Evolutionary conservation across 805 yeast species (phyloP).

Genomic region (Myxozyma monticola): DNA sequence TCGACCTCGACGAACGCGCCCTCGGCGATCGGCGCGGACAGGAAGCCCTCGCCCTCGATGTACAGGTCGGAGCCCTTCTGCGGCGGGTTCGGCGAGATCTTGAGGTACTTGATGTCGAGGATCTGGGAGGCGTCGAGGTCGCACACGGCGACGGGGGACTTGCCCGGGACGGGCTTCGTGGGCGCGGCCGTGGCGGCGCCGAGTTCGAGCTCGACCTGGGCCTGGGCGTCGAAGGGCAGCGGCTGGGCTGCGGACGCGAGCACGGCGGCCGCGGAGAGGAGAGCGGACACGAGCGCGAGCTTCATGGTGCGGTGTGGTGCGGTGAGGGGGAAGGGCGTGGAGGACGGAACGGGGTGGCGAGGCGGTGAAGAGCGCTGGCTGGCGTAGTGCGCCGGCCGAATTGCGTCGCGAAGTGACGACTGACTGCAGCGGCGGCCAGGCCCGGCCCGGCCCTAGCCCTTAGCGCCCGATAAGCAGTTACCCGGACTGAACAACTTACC

Average conservation of each 20-base stretch:
- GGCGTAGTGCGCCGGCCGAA: background rate
- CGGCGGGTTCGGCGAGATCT: slow-evolving; percentile 84
- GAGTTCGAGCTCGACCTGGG: too few species aligned
- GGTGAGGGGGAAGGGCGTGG: background rate
- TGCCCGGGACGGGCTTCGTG: slow-evolving; percentile 75
- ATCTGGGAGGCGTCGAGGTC: slow-evolving; percentile 65
- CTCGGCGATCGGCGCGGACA: slow-evolving; percentile 58
- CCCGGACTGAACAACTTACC: too few species aligned
- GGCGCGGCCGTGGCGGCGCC: slow-evolving; percentile 8
- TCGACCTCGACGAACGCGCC: slow-evolving; percentile 96
- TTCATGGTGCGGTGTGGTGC: background rate
- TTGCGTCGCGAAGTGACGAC: too few species aligned
- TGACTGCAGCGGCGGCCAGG: too few species aligned
- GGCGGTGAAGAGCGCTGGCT: background rate
- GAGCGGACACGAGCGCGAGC: slow-evolving; percentile 1
- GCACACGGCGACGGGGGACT: slow-evolving; percentile 79
- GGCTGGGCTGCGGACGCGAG: slow-evolving; percentile 12
- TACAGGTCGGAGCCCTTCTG: slow-evolving; percentile 79
- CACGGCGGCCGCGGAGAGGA: slow-evolving; percentile 2
- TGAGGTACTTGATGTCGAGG: slow-evolving; percentile 59
- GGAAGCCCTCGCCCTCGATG: slow-evolving; percentile 68
- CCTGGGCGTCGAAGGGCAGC: slow-evolving; percentile 16
- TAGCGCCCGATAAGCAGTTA: slow-evolving; percentile 7
- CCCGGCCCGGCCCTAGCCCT: slow-evolving; percentile 2
- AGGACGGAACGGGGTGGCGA: too few species aligned